phyloP scores from a whole-genome alignment of 306 rosid genomes.

The Cucurbita ficifolia region DNA sequence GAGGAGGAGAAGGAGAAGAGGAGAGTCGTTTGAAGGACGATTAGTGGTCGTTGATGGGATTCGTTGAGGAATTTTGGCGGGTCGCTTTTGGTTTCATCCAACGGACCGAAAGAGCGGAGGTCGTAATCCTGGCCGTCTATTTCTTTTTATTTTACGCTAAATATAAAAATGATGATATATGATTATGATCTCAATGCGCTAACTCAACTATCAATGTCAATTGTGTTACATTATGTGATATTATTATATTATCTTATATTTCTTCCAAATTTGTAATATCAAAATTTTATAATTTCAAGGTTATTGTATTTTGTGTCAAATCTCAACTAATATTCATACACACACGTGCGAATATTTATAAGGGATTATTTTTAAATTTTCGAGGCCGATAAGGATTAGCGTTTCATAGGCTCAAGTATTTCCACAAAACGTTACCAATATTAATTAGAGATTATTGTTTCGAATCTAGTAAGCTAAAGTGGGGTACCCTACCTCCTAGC shows the following conservation, averaged over 20 bases:
- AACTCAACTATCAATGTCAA: constrained; percentile 4
- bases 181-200: background rate
- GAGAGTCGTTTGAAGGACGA: background rate
- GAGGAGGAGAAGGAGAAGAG: background rate
- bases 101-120: constrained; percentile 24
- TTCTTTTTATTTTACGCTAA: background rate
- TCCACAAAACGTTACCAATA: too few species aligned
- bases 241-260: background rate
- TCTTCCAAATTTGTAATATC: background rate
- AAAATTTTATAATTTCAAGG: too few species aligned
- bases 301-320: too few species aligned
- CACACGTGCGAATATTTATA: too few species aligned
- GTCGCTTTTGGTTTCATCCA: constrained; percentile 20
- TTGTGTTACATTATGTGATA: background rate
- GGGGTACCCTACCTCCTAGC: too few species aligned
- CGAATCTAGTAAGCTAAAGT: too few species aligned
- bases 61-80: constrained; percentile 9
- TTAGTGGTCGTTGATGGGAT: constrained; percentile 4
- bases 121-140: background rate
- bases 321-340: too few species aligned
- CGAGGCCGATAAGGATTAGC: too few species aligned
- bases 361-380: too few species aligned
- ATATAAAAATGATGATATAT: background rate
- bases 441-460: too few species aligned
- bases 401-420: too few species aligned